Evolutionary conservation across 306 rosid genomes (phyloP), one percentile per base, ranked within the genome.

Genomic region (Pachyrhizus erosus): DNA sequence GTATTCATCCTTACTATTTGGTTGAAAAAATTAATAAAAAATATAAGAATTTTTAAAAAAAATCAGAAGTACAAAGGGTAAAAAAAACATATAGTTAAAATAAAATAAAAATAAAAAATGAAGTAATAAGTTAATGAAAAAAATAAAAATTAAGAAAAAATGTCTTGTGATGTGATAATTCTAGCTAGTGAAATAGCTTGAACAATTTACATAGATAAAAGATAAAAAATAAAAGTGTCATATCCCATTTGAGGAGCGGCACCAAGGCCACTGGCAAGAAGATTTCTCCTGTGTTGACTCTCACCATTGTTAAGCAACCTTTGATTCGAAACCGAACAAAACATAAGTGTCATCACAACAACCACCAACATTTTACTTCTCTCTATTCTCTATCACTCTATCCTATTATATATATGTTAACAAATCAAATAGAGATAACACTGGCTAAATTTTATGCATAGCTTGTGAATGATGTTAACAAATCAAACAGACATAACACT

Each of bases 161-260:
- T 29, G 23, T 70, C 0, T 40, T 23, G 4, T 45, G 51, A 45
- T 12, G 15, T 45, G 51, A 12, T 13, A 45, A 11, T 45, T 51
- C n/a, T 2, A 45, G 6, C 7, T 10, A 72, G 51, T 20, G 68
- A 83, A 65, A 23, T 7, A 42, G n/a, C 13, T 13, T 29, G 18
- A n/a, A 15, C 5, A 51, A 51, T 3, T 5, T 48, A 15, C 1
- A 43, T 43, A 14, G 7, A 48, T 1, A 48, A 14, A 48, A 3
- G 2, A 13, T 34, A 34, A 14, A 48, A 3, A 0, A 13, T 34
- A 34, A 7, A 34, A 4, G 39, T 34, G 14, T 37, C 80, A 74
- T 76, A 94, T 97, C 98, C 97, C 97, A 93, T 90, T 58, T 95
- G 98, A 90, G 98, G 98, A 87, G 97, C 90, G 54, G 3, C 27